Evolutionary conservation across 1,284 basidiomycete species (phyloP), one percentile per base, ranked within the genome.

Genomic region (Irpex lacteus): DNA sequence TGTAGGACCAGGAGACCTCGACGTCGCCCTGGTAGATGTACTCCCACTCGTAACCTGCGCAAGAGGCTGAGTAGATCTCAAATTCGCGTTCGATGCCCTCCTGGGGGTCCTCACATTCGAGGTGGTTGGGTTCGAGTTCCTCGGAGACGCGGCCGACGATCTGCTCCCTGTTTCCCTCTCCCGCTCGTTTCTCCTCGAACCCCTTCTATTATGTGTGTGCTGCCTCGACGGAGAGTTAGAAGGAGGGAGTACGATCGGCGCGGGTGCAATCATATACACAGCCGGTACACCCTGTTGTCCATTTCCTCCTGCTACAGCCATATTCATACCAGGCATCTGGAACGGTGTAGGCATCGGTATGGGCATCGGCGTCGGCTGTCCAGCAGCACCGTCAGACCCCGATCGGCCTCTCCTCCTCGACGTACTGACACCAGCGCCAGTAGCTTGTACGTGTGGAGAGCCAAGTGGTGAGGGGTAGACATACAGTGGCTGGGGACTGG

Each of bases 401-500:
- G 19, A 18, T 8, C 62, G 15, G 15, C 44, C n/a, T 36, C 60
- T 26, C 26, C 26, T 26, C 26, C 26, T 26, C 26, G 26, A 26
- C 26, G 26, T 26, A 26, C 26, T 26, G 26, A 26, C 26, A 4
- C 26, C 26, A 26, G 26, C 26, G 26, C 26, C 26, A 26, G 26
- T 26, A 26, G 26, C 26, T 26, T 26, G 5, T 34, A 58, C 15
- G 9, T 53, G 52, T 13, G 54, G 54, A 56, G 61, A 59, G n/a
- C 60, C 60, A 9, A 61, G 44, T 32, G 63, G 26, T 21, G 70
- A 61, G 26, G 68, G 71, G 56, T 72, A 73, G 4, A 73, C 65
- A 63, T 71, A 72, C 13, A 75, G 52, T 4, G 71, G 72, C 13
- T 73, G 72, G n/a, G n/a, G n/a, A n/a, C 8, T 69, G 40, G 66